phyloP scores from a whole-genome alignment of 805 yeast species.

The Candida rishiriensis region DNA sequence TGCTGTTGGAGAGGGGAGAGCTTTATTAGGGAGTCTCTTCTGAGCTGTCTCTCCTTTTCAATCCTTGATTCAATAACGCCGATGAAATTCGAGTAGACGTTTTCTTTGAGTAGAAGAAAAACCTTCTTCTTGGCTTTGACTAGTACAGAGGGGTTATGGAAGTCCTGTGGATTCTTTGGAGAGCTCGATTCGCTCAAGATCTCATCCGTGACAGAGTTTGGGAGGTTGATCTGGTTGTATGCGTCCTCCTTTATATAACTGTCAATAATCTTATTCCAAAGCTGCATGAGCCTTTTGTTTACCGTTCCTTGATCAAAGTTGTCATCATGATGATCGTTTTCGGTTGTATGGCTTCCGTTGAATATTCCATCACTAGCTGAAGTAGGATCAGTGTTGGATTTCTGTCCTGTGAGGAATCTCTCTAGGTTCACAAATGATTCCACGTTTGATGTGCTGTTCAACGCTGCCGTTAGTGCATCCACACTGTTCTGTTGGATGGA shows the following conservation, averaged over 20 bases:
- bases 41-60: constrained; percentile 2
- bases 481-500: neutral
- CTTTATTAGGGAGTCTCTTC: no score
- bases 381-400: no score
- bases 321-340: neutral
- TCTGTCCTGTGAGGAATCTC: no score
- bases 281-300: constrained; percentile 1
- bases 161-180: neutral
- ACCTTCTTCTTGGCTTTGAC: constrained; percentile 14
- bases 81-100: constrained; percentile 18
- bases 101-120: constrained; percentile 17
- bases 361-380: no score
- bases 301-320: neutral
- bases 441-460: neutral
- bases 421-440: constrained; percentile 5
- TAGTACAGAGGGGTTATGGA: constrained; percentile 15
- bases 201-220: constrained; percentile 32
- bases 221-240: constrained; percentile 45
- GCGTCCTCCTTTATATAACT: constrained; percentile 40
- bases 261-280: constrained; percentile 30
- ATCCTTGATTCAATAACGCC: constrained; percentile 6
- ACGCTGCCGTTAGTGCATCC: neutral
- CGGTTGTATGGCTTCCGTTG: neutral
- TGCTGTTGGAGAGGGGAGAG: no score
- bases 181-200: constrained; percentile 22